A percentile compares a stretch with the other conserved stretches of the same genome.
These are phyloP conservation scores for Trichoderma simmonsii DNA, from an alignment of 2,329 filamentous ascomycete genomes.

Conservation along the genomic window DNA sequence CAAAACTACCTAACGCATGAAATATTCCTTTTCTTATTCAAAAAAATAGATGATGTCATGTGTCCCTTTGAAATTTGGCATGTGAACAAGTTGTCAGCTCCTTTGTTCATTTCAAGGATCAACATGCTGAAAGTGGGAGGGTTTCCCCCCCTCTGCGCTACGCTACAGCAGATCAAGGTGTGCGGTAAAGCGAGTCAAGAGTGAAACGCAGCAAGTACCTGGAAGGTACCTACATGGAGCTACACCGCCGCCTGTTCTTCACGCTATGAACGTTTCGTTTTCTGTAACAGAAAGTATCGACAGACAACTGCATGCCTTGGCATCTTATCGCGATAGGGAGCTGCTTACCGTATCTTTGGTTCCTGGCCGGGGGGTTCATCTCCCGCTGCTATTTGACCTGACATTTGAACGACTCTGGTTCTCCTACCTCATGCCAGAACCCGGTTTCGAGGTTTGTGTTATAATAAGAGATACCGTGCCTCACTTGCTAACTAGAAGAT, in stretches of 20 bases:
- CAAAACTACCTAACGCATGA: no score
- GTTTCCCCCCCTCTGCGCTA: not conserved
- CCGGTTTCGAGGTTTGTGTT: not conserved
- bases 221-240: not conserved
- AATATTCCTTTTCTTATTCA: not conserved
- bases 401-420: not conserved
- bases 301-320: not conserved
- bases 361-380: not conserved
- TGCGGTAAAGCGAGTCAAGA: not conserved
- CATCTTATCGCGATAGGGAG: slow-evolving; percentile 12
- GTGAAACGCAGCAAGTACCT: not conserved
- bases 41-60: not conserved
- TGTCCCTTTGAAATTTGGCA: not conserved
- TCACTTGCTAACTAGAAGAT: not conserved
- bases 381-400: not conserved
- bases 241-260: not conserved
- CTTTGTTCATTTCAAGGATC: not conserved
- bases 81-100: not conserved
- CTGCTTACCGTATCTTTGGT: slow-evolving; percentile 15
- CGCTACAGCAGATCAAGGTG: not conserved
- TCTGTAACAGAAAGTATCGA: not conserved
- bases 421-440: not conserved
- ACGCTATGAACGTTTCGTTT: not conserved
- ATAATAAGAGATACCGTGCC: not conserved
- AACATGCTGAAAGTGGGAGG: not conserved